Base-by-base conservation (phyloP, 2,329 filamentous ascomycete genomes). In the Tolypocladium inflatum region DNA sequence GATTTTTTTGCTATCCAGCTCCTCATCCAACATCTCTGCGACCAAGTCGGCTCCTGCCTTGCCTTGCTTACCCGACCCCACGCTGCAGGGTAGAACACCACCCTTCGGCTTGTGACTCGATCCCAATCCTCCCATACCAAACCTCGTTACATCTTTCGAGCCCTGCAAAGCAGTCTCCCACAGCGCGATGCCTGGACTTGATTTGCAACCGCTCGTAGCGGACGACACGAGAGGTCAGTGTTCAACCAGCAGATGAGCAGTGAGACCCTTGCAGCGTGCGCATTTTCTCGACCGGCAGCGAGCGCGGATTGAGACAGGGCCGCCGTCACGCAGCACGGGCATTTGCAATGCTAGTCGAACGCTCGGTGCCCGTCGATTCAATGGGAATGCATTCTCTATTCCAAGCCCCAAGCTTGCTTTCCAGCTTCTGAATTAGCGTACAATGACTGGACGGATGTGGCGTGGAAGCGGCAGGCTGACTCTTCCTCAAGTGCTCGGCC, bases 401-500 rank as follows among this genome's bases (percentile, higher is more conserved):
- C 10, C 19, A 5, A 42, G 41, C 41, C 2, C 41, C 10, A 21
- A 37, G 19, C 48, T 33, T 30, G 19, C 17, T 9, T n/a, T 51
- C 48, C 19, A 35, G 30, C 9, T 8, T 51, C 48, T 51, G 30
- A 13, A 35, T 51, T 35, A 35, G 26, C 17, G 4, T 10, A 21
- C 30, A 52, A 35, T 37, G 48, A 7, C 33, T 17, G 19, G 19
- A 26, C 51, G 30, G n/a, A 8, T 21, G 41, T 26, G 51, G n/a
- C 39, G n/a, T 35, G 26, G 3, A 13, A 33, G 23, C 35, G 21
- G 23, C 21, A 51, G 23, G 57, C 65, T 69, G 58, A 71, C 63
- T 33, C 10, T 9, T 21, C 48, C 23, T 21, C n/a, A 60, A 97
- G 93, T 97, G 75, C 80, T 95, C 71, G 91, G 91, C 65, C 93